A percentile compares a stretch with the other conserved stretches of the same genome.
Evolutionary conservation across 176 grass and related monocot species (phyloP).

Genomic region (Dendrocalamus sinicus): DNA sequence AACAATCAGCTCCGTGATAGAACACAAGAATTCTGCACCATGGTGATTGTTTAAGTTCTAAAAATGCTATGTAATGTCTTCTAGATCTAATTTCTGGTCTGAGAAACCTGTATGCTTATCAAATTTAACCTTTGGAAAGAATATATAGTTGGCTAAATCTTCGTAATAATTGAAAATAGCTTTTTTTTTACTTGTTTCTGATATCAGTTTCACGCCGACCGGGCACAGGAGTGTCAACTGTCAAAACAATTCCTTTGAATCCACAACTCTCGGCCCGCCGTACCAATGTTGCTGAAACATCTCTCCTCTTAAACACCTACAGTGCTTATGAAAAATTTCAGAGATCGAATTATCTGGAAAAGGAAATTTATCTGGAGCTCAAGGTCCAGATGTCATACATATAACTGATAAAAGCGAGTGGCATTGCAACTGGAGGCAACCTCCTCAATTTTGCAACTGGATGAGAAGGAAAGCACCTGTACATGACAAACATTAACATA

Average conservation of each 20-base stretch:
- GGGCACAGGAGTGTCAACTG: slow-evolving; percentile 79
- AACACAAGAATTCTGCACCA: not conserved
- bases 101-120: not conserved
- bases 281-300: slow-evolving; percentile 68
- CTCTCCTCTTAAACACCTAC: slow-evolving; percentile 78
- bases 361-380: not conserved
- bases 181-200: slow-evolving; percentile 65
- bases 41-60: not conserved
- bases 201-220: slow-evolving; percentile 86
- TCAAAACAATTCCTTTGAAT: slow-evolving; percentile 88
- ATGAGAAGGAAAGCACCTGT: slow-evolving; percentile 76
- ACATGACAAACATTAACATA: slow-evolving; percentile 4
- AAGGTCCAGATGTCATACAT: slow-evolving; percentile 56
- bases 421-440: slow-evolving; percentile 73
- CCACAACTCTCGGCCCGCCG: slow-evolving; percentile 69
- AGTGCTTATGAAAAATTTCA: not conserved
- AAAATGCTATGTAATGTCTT: not conserved
- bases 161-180: not conserved
- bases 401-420: slow-evolving; percentile 93
- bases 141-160: not conserved
- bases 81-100: not conserved
- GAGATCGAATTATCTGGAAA: not conserved
- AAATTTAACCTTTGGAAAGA: not conserved
- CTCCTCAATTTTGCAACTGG: slow-evolving; percentile 78
- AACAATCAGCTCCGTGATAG: slow-evolving; percentile 18